Evolutionary conservation across 75 land plant genomes (phyloP), one percentile per base, ranked within the genome.

Genomic region (Cupressus sempervirens): DNA sequence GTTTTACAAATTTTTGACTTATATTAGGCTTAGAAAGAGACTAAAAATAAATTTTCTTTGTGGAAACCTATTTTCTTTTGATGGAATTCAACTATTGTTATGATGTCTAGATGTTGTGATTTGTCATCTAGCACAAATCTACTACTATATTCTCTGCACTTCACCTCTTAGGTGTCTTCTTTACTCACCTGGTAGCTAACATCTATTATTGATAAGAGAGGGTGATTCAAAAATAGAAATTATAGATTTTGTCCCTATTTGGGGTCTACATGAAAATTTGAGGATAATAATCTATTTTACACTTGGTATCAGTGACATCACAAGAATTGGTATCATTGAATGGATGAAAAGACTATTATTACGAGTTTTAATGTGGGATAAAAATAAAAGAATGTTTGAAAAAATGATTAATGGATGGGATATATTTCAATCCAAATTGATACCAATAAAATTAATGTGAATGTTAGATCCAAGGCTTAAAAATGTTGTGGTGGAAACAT

Each of bases 1-100:
- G n/a, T n/a, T n/a, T n/a, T n/a, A n/a, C n/a, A n/a, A n/a, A n/a
- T n/a, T n/a, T n/a, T n/a, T n/a, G n/a, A n/a, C n/a, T n/a, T n/a
- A n/a, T n/a, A n/a, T n/a, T n/a, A n/a, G n/a, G n/a, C n/a, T n/a
- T n/a, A n/a, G n/a, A n/a, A n/a, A n/a, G n/a, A n/a, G n/a, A n/a
- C n/a, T n/a, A n/a, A n/a, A n/a, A n/a, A n/a, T n/a, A n/a, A n/a
- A n/a, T n/a, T n/a, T n/a, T n/a, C n/a, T n/a, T n/a, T n/a, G n/a
- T n/a, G n/a, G n/a, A n/a, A n/a, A n/a, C n/a, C n/a, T n/a, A 20
- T 75, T 75, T 75, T 75, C 20, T 75, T 75, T 75, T 15, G 46
- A 1, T 76, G 26, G 9, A 38, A 45, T 40, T 76, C n/a, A 76
- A 46, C 38, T 76, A 76, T 36, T 76, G 35, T 40, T 76, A 4